Evolutionary conservation across 116 monocot species (phyloP).

Genomic region (Dioscorea cayenensis): DNA sequence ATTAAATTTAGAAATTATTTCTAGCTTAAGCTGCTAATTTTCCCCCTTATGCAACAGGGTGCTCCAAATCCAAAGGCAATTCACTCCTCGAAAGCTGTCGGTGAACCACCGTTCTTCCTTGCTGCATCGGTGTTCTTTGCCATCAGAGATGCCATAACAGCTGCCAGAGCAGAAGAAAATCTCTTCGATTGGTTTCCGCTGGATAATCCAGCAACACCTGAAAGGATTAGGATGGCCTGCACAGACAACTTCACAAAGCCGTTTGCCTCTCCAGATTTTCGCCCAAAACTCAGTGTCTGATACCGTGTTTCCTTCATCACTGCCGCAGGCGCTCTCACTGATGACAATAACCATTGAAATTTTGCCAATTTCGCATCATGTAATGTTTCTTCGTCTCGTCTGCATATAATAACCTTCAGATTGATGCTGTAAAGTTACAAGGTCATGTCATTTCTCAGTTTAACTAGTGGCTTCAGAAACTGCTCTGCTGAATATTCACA

Average conservation of each 20-base stretch:
- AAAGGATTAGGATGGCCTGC: constrained; percentile 98
- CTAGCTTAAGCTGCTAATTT: not conserved
- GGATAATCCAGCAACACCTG: constrained; percentile 91
- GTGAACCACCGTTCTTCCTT: constrained; percentile 96
- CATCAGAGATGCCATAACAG: constrained; percentile 81
- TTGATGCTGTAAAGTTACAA: too few species aligned
- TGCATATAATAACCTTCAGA: too few species aligned
- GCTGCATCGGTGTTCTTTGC: constrained; percentile 83
- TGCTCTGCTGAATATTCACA: too few species aligned
- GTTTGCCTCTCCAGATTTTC: constrained; percentile 47
- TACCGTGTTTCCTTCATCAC: not conserved
- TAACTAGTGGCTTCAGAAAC: too few species aligned
- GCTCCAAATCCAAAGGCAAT: constrained; percentile 82
- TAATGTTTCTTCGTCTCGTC: too few species aligned
- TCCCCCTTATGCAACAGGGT: constrained; percentile 33
- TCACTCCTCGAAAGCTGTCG: constrained; percentile 95
- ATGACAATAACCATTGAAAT: too few species aligned
- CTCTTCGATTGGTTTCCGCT: constrained; percentile 70
- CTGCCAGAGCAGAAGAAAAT: constrained; percentile 82
- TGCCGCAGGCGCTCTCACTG: too few species aligned
- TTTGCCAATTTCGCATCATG: too few species aligned
- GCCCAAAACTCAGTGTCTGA: constrained; percentile 88
- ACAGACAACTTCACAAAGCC: constrained; percentile 60
- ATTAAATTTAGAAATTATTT: not conserved
- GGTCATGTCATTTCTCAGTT: too few species aligned